Conservation (phyloP, 2,329 filamentous ascomycete species). For the Juglanconis oblonga region DNA sequence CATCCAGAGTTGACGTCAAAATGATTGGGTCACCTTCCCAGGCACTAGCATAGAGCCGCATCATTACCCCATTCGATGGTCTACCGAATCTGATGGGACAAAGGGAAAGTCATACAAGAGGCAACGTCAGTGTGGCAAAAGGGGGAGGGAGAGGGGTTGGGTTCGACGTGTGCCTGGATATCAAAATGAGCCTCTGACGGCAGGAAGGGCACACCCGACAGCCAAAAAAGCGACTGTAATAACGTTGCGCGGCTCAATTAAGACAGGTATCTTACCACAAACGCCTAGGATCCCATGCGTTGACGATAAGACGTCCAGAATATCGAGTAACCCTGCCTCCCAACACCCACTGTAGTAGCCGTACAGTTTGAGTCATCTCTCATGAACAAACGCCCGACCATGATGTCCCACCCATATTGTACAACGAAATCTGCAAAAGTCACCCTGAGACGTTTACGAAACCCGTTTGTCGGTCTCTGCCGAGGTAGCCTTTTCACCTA, state of each 20-base stretch:
- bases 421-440: neutral
- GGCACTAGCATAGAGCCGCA: constrained; percentile 3
- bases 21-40: neutral
- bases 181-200: neutral
- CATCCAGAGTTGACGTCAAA: constrained; percentile 17
- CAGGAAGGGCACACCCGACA: neutral
- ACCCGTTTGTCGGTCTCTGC: constrained; percentile 52
- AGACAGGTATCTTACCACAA: constrained; percentile 16
- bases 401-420: neutral
- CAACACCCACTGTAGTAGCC: neutral
- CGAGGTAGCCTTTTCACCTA: constrained; percentile 49
- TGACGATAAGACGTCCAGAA: neutral
- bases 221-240: neutral
- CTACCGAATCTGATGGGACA: constrained; percentile 6
- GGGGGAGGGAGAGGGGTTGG: neutral
- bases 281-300: constrained; percentile 13
- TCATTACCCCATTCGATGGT: constrained; percentile 2
- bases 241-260: neutral
- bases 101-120: neutral
- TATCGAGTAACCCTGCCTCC: neutral
- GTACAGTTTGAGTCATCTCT: neutral
- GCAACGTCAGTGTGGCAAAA: constrained; percentile 2
- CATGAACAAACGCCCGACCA: constrained; percentile 10
- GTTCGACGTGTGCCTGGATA: neutral
- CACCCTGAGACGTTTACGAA: constrained; percentile 25